Evolutionary conservation across 768 basidiomycete species (phyloP).

Genomic region (Pholiota molesta): DNA sequence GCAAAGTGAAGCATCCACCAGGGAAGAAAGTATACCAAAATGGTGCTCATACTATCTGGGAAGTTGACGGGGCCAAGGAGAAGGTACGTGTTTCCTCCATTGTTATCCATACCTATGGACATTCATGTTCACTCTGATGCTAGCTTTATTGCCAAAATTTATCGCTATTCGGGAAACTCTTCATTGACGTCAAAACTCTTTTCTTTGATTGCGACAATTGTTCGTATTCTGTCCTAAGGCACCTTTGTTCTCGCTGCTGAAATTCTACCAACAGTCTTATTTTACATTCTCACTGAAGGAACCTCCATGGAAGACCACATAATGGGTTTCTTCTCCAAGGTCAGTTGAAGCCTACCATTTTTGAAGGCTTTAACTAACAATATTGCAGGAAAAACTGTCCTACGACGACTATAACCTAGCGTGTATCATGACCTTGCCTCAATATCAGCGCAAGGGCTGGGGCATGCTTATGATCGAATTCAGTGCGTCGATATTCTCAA

Average conservation of each 20-base stretch:
- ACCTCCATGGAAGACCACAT: constrained; percentile 80
- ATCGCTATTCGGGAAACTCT: constrained; percentile 95
- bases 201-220: constrained; percentile 91
- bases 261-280: constrained; percentile 59
- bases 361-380: background rate
- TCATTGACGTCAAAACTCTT: constrained; percentile 96
- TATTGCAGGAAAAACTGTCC: constrained; percentile 82
- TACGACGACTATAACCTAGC: constrained; percentile 98
- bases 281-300: constrained; percentile 91
- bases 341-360: constrained; percentile 16
- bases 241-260: constrained; percentile 3
- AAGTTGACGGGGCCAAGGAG: constrained; percentile 86
- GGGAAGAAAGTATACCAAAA: constrained; percentile 90
- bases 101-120: background rate
- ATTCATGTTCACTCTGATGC: background rate
- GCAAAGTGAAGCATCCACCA: constrained; percentile 73
- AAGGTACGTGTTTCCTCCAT: constrained; percentile 55
- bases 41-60: constrained; percentile 91
- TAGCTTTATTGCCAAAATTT: constrained; percentile 97
- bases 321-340: constrained; percentile 74
- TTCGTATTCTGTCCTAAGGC: constrained; percentile 35
- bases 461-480: constrained; percentile 98
- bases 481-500: constrained; percentile 59
- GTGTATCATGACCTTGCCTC: constrained; percentile 94
- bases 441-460: constrained; percentile 86